Percentiles rank a stretch among this genome's conserved stretches.
These are phyloP conservation scores for Dothistroma septosporum DNA, from an alignment of 2,329 filamentous ascomycete genomes.

Conservation along the genomic window DNA sequence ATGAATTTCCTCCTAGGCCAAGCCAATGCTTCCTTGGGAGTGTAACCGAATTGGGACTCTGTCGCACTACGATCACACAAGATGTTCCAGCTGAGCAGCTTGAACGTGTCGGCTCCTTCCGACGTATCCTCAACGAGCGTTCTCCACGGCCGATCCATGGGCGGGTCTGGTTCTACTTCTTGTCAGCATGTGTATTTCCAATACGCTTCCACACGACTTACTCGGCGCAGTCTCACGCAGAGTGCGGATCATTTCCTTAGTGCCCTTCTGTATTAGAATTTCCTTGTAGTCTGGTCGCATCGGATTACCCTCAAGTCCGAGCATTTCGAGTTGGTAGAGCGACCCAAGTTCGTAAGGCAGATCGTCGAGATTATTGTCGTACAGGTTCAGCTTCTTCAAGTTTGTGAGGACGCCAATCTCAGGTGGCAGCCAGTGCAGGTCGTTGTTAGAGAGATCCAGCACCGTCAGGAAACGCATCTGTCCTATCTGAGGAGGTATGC, in stretches of 20 bases:
- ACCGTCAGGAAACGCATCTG: slow-evolving; percentile 74
- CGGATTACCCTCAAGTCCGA: slow-evolving; percentile 91
- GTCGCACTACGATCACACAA: slow-evolving; percentile 93
- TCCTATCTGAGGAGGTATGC: slow-evolving; percentile 76
- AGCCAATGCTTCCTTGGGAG: slow-evolving; percentile 70
- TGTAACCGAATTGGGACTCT: slow-evolving; percentile 80
- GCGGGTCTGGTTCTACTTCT: slow-evolving; percentile 66
- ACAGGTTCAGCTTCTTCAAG: slow-evolving; percentile 76
- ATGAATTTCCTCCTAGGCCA: slow-evolving; percentile 85
- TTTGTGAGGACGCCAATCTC: slow-evolving; percentile 98
- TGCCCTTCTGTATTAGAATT: slow-evolving; percentile 81
- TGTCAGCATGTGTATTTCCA: slow-evolving; percentile 12
- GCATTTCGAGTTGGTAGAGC: slow-evolving; percentile 78
- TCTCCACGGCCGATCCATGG: slow-evolving; percentile 70
- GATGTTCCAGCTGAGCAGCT: slow-evolving; percentile 90
- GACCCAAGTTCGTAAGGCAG: slow-evolving; percentile 86
- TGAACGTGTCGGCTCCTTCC: slow-evolving; percentile 61
- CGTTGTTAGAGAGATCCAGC: slow-evolving; percentile 85
- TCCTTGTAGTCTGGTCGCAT: slow-evolving; percentile 68
- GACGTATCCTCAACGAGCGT: slow-evolving; percentile 58
- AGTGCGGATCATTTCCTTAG: slow-evolving; percentile 74
- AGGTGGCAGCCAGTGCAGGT: slow-evolving; percentile 73
- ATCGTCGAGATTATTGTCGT: slow-evolving; percentile 81
- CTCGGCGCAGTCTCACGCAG: slow-evolving; percentile 80
- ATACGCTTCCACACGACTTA: slow-evolving; percentile 45